phyloP scores from a whole-genome alignment of 176 grass and related monocot species.

The Bonia amplexicaulis region DNA sequence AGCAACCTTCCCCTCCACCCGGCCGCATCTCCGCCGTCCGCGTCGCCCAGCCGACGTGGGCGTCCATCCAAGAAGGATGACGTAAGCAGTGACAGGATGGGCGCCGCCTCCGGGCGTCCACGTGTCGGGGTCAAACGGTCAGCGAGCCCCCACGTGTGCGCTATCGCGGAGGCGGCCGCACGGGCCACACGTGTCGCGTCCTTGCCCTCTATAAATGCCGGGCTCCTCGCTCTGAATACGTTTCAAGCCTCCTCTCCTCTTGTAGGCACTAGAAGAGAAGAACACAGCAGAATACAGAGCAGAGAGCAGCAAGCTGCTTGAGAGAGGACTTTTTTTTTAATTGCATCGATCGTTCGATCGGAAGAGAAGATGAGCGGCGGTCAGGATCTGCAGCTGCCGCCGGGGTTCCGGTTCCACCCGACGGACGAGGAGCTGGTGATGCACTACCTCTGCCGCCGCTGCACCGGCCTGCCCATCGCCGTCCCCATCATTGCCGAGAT shows the following conservation, averaged over 20 bases:
- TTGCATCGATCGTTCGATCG: not conserved
- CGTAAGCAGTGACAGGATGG: constrained; percentile 84
- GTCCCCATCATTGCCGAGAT: constrained; percentile 93
- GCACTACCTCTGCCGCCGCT: constrained; percentile 97
- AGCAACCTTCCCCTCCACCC: not conserved
- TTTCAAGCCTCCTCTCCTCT: constrained; percentile 55
- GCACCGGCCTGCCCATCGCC: constrained; percentile 58
- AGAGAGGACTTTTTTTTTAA: not conserved
- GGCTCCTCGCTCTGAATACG: constrained; percentile 46
- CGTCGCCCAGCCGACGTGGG: constrained; percentile 19
- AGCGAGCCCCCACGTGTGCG: constrained; percentile 23
- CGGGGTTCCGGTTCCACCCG: constrained; percentile 97
- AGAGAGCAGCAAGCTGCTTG: not conserved
- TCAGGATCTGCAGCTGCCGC: constrained; percentile 62
- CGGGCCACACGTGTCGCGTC: constrained; percentile 46
- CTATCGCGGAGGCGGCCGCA: not conserved
- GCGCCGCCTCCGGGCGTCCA: constrained; percentile 40
- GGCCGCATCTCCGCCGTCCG: not conserved
- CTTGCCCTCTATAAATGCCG: constrained; percentile 42
- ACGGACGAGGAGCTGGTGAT: constrained; percentile 89
- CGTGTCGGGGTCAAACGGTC: constrained; percentile 46
- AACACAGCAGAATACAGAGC: not conserved
- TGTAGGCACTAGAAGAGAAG: not conserved
- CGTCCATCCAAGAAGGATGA: constrained; percentile 42
- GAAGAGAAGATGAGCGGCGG: constrained; percentile 36